These are phyloP conservation scores for Eucalyptus sp. DNA, from an alignment of 345 rosid genomes.

Conservation along the genomic window DNA sequence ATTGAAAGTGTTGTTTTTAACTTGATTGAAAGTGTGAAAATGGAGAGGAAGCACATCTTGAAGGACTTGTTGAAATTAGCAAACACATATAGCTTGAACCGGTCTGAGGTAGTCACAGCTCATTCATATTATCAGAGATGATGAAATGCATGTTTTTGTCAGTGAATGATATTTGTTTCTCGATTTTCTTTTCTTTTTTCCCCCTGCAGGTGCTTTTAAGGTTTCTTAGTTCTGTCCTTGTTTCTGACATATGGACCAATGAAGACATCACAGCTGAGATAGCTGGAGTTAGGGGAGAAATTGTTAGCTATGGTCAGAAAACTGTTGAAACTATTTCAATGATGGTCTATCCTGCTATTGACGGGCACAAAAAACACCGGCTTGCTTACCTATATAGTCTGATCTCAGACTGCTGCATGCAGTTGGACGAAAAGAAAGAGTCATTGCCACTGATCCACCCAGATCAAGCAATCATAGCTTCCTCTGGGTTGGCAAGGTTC, in stretches of 20 bases:
- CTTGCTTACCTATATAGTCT: conserved; percentile 68
- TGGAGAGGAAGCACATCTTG: conserved; percentile 67
- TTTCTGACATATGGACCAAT: conserved; percentile 72
- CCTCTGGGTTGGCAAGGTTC: conserved; percentile 23
- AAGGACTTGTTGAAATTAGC: conserved; percentile 54
- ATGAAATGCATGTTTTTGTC: not conserved
- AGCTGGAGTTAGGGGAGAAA: conserved; percentile 49
- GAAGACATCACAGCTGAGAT: conserved; percentile 73
- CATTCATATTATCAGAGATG: not conserved
- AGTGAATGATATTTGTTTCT: not conserved
- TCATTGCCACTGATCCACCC: conserved; percentile 8
- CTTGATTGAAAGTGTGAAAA: conserved; percentile 53
- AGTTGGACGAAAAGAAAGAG: conserved; percentile 38
- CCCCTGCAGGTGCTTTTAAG: conserved; percentile 50
- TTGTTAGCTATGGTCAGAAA: conserved; percentile 45
- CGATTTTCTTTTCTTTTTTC: not conserved
- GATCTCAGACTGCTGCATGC: conserved; percentile 63
- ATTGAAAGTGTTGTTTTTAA: conserved; percentile 44
- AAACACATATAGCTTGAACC: conserved; percentile 50
- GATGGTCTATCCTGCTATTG: conserved; percentile 64
- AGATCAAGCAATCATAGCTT: conserved; percentile 14
- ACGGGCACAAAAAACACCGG: conserved; percentile 74
- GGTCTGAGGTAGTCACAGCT: conserved; percentile 40
- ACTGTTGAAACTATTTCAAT: conserved; percentile 46
- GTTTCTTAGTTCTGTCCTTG: conserved; percentile 52